Evolutionary conservation across 495 filamentous ascomycete species (phyloP).

Genomic region (Recurvomyces mirabilis): DNA sequence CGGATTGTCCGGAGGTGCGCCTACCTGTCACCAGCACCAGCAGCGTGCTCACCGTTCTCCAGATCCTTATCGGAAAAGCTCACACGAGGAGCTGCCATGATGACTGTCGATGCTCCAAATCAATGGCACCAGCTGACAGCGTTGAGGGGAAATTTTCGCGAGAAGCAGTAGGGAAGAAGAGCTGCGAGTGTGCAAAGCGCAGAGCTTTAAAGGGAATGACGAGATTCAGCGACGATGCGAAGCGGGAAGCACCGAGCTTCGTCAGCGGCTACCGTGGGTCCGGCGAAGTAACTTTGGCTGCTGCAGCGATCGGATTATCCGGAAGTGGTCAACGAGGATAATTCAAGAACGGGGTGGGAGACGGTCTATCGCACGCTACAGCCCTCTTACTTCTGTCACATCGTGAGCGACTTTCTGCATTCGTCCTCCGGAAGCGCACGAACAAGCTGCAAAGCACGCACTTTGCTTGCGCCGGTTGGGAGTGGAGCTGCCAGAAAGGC

Average conservation of each 20-base stretch:
- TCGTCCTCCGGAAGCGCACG: too few species aligned
- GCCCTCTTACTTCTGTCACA: too few species aligned
- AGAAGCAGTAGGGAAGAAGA: slow-evolving; percentile 7
- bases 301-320: too few species aligned
- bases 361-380: too few species aligned
- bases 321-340: too few species aligned
- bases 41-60: slow-evolving; percentile 19
- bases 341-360: too few species aligned
- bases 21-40: slow-evolving; percentile 13
- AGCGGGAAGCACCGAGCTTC: slow-evolving; percentile 3
- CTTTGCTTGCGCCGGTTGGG: too few species aligned
- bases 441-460: too few species aligned
- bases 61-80: slow-evolving; percentile 21
- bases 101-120: slow-evolving; percentile 12
- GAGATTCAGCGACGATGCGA: slow-evolving; percentile 2
- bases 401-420: slow-evolving; percentile 5
- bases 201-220: slow-evolving; percentile 7
- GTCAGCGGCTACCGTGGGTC: slow-evolving; percentile 10
- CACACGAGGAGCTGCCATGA: slow-evolving; percentile 20
- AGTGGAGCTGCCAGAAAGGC: slow-evolving; percentile 8
- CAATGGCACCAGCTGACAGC: slow-evolving; percentile 9
- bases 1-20: slow-evolving; percentile 1
- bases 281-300: too few species aligned
- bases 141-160: slow-evolving; percentile 1
- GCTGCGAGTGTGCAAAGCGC: background rate